Evolutionary conservation across 2,329 filamentous ascomycete genomes (phyloP), one percentile per base, ranked within the genome.

Genomic region (Neopestalotiopsis clavispora): DNA sequence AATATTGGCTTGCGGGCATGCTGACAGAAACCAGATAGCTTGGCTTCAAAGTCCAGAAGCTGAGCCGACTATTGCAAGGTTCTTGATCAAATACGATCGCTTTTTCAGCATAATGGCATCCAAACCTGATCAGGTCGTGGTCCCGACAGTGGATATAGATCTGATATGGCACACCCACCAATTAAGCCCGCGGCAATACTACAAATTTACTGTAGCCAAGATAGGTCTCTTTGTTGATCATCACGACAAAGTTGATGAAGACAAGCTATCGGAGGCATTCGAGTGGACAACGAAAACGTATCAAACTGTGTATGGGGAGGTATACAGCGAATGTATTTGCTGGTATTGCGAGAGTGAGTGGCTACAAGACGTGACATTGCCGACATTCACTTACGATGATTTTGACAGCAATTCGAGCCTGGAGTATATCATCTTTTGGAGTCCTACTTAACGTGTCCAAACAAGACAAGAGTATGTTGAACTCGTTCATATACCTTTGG

Each of bases 1-100:
- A 28, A 28, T 28, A 28, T 2, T 28, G 23, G 23, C 23, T 28
- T 28, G 23, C 23, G 62, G 5, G 4, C 14, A 30, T 30, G 2
- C 62, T 65, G 62, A 65, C 38, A 17, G 10, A 12, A 4, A 52
- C 2, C 62, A 65, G 62, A 65, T 65, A 38, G 62, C 38, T 23
- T 65, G 62, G 62, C 62, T 65, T 20, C 40, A 49, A 12, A 65
- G 62, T n/a, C 62, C 62, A 30, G 62, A 65, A 52, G 62, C 62
- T 13, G 3, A 34, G 1, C 20, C 45, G 20, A 49, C 62, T 12
- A 65, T 65, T 14, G 42, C n/a, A 49, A 34, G 62, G n/a, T 32
- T 65, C 6, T 20, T 65, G 38, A 23, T 28, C 17, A 65, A 65
- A 23, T 65, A 65, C 23, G 62, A 52, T 7, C 62, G 62, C 3